These are phyloP conservation scores for Polysphondylium violaceum DNA, from an alignment of 78 protist species.

Conservation along the genomic window DNA sequence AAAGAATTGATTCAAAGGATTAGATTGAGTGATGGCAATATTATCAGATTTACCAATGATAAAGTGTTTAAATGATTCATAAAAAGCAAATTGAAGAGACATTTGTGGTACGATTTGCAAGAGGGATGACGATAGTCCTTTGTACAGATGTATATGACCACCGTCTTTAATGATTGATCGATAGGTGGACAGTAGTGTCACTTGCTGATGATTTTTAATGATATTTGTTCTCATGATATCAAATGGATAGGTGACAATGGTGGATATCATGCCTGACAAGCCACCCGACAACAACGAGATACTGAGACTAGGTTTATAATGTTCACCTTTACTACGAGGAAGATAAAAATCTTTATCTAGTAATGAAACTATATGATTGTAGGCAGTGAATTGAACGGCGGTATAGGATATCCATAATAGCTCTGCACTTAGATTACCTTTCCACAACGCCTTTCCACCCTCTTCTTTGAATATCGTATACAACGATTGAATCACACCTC, in stretches of 20 bases:
- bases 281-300: slow-evolving; percentile 50
- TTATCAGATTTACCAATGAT: neutral
- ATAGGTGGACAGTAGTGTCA: neutral
- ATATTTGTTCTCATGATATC: slow-evolving; percentile 58
- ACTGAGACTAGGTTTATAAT: slow-evolving; percentile 1
- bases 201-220: slow-evolving; percentile 7
- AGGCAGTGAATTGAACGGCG: slow-evolving; percentile 31
- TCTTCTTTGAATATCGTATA: slow-evolving; percentile 17
- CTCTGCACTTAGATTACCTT: slow-evolving; percentile 70
- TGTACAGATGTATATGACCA: slow-evolving; percentile 16
- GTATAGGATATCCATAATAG: slow-evolving; percentile 46
- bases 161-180: neutral
- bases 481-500: slow-evolving; percentile 38
- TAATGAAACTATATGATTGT: neutral
- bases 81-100: slow-evolving; percentile 49
- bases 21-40: neutral
- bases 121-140: slow-evolving; percentile 32
- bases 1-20: slow-evolving; percentile 32
- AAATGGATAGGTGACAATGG: slow-evolving; percentile 49
- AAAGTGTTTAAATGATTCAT: slow-evolving; percentile 43
- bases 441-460: slow-evolving; percentile 54
- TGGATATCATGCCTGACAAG: slow-evolving; percentile 11
- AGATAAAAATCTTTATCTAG: slow-evolving; percentile 21
- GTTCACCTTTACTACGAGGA: neutral
- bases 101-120: slow-evolving; percentile 66